phyloP scores from a whole-genome alignment of 225 moss, liverwort and hornwort genomes.

The Pseudoscleropodium purum region DNA sequence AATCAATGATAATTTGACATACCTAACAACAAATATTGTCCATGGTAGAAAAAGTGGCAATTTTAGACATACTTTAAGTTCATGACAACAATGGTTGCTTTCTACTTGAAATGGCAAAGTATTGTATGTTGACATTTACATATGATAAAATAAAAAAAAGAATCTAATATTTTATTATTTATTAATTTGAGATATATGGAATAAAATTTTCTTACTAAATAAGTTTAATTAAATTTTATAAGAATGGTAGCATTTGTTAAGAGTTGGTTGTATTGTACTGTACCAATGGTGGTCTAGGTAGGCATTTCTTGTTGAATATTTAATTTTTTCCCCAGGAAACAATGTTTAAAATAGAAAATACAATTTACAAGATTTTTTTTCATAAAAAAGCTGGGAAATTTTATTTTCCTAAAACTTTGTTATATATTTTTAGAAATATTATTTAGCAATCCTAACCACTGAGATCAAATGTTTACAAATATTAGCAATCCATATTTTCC shows the following conservation, averaged over 20 bases:
- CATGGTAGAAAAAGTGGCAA: rapidly evolving
- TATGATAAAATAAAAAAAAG: no score
- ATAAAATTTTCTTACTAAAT: not conserved
- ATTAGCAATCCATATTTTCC: not conserved
- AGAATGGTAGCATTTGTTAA: not conserved
- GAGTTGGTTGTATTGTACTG: not conserved
- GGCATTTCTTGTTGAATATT: not conserved
- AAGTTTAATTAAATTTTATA: not conserved
- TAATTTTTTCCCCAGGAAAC: no score
- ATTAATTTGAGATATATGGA: no score
- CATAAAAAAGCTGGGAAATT: not conserved
- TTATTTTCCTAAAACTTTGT: rapidly evolving
- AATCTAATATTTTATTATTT: not conserved
- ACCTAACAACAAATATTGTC: not conserved
- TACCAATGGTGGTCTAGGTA: rapidly evolving
- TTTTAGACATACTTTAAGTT: not conserved
- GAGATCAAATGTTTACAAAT: not conserved
- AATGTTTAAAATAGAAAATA: not conserved
- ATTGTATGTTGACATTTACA: not conserved
- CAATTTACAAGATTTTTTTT: not conserved
- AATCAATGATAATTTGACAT: not conserved
- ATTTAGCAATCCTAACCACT: rapidly evolving
- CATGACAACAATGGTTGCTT: not conserved
- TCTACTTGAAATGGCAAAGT: not conserved
- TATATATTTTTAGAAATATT: not conserved